Conservation (phyloP, 306 rosid species). For the Leucaena leucocephala region DNA sequence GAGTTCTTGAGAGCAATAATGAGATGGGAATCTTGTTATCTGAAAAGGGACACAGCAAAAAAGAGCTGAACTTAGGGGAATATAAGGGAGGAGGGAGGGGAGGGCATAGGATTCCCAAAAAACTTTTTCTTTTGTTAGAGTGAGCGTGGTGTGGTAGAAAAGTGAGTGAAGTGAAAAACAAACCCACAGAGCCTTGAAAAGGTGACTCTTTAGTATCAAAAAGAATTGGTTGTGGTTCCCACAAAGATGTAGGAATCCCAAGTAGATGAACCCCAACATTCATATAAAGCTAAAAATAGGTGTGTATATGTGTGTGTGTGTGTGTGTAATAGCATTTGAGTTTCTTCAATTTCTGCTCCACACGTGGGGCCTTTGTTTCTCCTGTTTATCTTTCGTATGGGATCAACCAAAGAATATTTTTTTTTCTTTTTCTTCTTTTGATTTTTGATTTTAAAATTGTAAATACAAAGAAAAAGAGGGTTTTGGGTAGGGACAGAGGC, state of each 20-base stretch:
- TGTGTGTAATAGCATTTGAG: conserved; percentile 18
- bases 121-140: conserved; percentile 38
- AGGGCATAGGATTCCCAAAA: conserved; percentile 82
- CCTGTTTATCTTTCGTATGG: conserved; percentile 38
- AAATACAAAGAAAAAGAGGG: conserved; percentile 5
- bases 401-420: conserved; percentile 45
- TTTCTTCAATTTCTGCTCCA: conserved; percentile 48
- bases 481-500: conserved; percentile 6
- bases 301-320: not conserved
- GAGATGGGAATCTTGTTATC: conserved; percentile 55
- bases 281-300: conserved; percentile 50
- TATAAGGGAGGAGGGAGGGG: conserved; percentile 37
- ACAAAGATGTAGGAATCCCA: conserved; percentile 70
- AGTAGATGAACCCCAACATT: conserved; percentile 57
- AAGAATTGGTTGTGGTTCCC: conserved; percentile 44
- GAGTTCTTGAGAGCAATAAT: conserved; percentile 14
- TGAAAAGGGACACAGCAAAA: conserved; percentile 56
- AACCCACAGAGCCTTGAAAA: conserved; percentile 49
- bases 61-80: conserved; percentile 59
- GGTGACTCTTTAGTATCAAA: conserved; percentile 56
- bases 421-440: conserved; percentile 12
- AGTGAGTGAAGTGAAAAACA: conserved; percentile 53
- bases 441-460: conserved; percentile 15
- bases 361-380: conserved; percentile 64
- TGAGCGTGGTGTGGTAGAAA: conserved; percentile 52